These are phyloP conservation scores for Axilococcus clingmanii DNA, from an alignment of 139 green algal species.

Conservation along the genomic window DNA sequence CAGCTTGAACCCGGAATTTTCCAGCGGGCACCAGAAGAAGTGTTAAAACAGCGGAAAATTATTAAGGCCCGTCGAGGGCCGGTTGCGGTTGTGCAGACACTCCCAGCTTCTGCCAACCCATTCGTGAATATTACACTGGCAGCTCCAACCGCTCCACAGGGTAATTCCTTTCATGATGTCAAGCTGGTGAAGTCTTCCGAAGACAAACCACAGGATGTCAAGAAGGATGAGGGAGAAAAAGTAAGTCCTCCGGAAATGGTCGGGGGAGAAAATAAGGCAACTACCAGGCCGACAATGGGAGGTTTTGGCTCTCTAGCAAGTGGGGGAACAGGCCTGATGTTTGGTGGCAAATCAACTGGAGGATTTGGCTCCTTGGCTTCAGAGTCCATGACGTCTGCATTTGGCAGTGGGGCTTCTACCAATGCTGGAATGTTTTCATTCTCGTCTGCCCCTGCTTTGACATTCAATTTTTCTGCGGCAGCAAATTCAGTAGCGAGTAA, in stretches of 20 bases:
- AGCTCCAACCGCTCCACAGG: background rate
- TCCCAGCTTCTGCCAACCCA: slow-evolving; percentile 28
- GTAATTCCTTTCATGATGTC: slow-evolving; percentile 27
- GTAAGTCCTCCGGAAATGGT: background rate
- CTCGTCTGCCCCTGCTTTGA: slow-evolving; percentile 8
- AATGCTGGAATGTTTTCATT: no score
- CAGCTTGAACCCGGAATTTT: slow-evolving; percentile 33
- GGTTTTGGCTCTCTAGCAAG: background rate
- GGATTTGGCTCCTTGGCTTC: slow-evolving; percentile 18
- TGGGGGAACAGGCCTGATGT: no score
- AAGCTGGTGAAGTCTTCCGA: background rate
- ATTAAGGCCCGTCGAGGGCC: slow-evolving; percentile 23
- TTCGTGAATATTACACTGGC: slow-evolving; percentile 41
- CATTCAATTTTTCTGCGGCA: background rate
- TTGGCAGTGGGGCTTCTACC: no score
- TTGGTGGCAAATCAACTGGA: slow-evolving; percentile 3
- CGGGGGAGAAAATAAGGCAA: background rate
- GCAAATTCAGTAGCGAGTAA: background rate
- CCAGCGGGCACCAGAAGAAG: slow-evolving; percentile 37
- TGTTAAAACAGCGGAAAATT: slow-evolving; percentile 45
- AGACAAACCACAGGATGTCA: background rate
- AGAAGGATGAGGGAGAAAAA: background rate
- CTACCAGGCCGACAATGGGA: background rate
- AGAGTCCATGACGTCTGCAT: slow-evolving; percentile 6
- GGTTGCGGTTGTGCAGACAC: background rate